Percentiles rank a stretch among this genome's conserved stretches.
Evolutionary conservation across 768 basidiomycete genomes (phyloP).

Genomic region (Megacollybia marginata): DNA sequence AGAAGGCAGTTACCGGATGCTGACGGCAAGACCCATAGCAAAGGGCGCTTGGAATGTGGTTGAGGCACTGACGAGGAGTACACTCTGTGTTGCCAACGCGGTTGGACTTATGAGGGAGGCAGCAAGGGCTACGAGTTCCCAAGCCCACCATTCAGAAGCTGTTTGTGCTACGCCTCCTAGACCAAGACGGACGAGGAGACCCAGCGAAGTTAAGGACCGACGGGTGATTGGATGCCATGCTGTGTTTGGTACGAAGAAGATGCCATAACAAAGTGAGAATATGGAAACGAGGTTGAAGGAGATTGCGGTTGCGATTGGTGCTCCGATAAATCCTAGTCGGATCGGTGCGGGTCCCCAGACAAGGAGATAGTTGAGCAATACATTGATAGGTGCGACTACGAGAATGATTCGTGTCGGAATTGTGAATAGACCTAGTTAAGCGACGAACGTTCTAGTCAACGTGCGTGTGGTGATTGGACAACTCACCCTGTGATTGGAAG

Average conservation of each 20-base stretch:
- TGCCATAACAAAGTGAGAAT: conserved; percentile 55
- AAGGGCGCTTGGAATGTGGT: conserved; percentile 81
- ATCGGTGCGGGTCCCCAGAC: conserved; percentile 82
- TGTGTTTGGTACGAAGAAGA: conserved; percentile 52
- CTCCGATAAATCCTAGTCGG: conserved; percentile 85
- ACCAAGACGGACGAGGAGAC: conserved; percentile 67
- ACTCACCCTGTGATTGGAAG: conserved; percentile 15
- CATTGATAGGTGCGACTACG: conserved; percentile 81
- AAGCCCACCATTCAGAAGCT: conserved; percentile 95
- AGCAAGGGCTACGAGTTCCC: conserved; percentile 73
- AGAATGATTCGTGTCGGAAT: conserved; percentile 81
- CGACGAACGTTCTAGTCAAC: neutral
- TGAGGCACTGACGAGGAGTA: conserved; percentile 70
- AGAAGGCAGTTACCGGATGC: conserved; percentile 41
- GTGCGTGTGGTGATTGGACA: neutral
- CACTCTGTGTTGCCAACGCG: conserved; percentile 81
- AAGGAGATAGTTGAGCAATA: conserved; percentile 76
- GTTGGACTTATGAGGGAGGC: conserved; percentile 66
- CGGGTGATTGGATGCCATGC: conserved; percentile 78
- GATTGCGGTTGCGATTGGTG: conserved; percentile 83
- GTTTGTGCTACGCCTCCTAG: conserved; percentile 82
- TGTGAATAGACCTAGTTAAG: conserved; percentile 56
- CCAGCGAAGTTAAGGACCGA: conserved; percentile 59
- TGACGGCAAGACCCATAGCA: conserved; percentile 73
- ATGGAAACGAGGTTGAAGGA: conserved; percentile 81